These are phyloP conservation scores for Apiospora sp. DNA, from an alignment of 2,329 filamentous ascomycete species.

Conservation along the genomic window DNA sequence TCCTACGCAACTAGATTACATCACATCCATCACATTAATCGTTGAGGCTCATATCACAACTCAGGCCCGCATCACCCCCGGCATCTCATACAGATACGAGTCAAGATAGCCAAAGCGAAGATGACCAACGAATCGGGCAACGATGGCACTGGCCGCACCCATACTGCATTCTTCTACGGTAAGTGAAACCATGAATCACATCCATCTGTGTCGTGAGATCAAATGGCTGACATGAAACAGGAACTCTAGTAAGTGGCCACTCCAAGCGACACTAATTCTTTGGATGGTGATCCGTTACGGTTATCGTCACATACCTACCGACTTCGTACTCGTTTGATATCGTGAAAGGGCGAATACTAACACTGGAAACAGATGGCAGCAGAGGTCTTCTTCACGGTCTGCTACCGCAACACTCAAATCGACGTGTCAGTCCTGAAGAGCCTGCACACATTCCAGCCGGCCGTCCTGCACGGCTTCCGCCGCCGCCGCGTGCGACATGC, in stretches of 20 bases:
- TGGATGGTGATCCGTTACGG: too few species aligned
- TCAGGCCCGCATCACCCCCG: neutral
- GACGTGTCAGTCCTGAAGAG: constrained; percentile 51
- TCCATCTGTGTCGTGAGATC: neutral
- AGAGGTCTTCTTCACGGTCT: constrained; percentile 84
- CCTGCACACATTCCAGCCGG: constrained; percentile 73
- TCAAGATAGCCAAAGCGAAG: neutral
- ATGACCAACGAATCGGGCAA: neutral
- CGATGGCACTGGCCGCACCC: constrained; percentile 35
- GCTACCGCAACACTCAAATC: constrained; percentile 68
- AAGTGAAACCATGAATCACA: constrained; percentile 29
- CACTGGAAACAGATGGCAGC: constrained; percentile 71
- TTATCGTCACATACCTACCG: neutral
- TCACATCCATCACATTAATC: neutral
- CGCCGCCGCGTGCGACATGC: constrained; percentile 72
- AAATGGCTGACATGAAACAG: constrained; percentile 41
- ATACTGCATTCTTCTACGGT: constrained; percentile 67
- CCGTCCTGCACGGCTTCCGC: constrained; percentile 76
- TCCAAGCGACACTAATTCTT: neutral
- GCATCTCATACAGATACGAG: neutral
- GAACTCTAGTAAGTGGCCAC: constrained; percentile 46
- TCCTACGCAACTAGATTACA: neutral
- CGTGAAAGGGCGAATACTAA: constrained; percentile 27
- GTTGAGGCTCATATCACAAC: neutral
- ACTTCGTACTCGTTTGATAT: neutral